Percentiles rank a stretch among this genome's conserved stretches.
phyloP scores from a whole-genome alignment of 257 asterid species.

The Osmanthus fragrans region DNA sequence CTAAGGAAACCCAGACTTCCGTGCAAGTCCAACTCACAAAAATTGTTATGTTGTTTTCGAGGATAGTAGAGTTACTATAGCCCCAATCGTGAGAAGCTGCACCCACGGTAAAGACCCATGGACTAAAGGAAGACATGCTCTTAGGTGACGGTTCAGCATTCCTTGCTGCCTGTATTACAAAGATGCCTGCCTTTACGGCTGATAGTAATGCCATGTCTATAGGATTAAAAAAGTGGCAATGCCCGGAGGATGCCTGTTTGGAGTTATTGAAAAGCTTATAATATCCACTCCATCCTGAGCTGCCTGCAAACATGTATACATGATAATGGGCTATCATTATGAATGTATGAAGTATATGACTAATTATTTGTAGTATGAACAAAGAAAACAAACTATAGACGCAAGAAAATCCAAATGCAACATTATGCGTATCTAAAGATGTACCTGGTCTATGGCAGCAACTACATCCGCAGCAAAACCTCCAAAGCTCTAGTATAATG shows the following conservation, averaged over 20 bases:
- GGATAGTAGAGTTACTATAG: conserved; percentile 74
- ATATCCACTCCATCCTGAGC: conserved; percentile 95
- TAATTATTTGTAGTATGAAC: neutral
- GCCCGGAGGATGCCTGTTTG: conserved; percentile 98
- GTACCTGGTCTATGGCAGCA: conserved; percentile 97
- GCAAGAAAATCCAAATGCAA: neutral
- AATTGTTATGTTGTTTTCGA: conserved; percentile 82
- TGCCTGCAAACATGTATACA: conserved; percentile 55
- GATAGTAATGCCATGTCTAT: conserved; percentile 96
- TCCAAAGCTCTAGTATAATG: conserved; percentile 96
- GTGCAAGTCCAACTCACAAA: conserved; percentile 92
- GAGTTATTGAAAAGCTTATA: conserved; percentile 93
- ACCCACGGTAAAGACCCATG: conserved; percentile 95
- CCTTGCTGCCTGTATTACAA: conserved; percentile 96
- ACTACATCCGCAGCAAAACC: conserved; percentile 99
- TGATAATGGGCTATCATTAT: neutral
- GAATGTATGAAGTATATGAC: neutral
- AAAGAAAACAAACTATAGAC: neutral
- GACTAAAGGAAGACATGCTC: conserved; percentile 90
- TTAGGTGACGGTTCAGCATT: conserved; percentile 96
- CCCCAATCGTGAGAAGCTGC: conserved; percentile 90
- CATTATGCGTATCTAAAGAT: conserved; percentile 2
- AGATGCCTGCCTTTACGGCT: conserved; percentile 81
- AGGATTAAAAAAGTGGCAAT: conserved; percentile 95
- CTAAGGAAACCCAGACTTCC: conserved; percentile 49